Base-by-base conservation (phyloP, 169 alveolate species). In the Plasmodium relictum region DNA sequence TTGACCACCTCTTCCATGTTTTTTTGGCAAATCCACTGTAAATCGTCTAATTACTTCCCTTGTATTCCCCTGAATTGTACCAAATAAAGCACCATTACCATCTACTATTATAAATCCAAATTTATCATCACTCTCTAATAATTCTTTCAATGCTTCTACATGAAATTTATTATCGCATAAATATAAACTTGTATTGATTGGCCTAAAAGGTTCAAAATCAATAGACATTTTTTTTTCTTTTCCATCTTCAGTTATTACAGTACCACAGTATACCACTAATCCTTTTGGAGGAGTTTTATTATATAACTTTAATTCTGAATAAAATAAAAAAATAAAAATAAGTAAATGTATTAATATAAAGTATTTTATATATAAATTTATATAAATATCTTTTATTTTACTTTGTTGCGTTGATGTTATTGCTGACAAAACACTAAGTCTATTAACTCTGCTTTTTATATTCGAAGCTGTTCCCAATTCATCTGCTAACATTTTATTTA, bases 1-100 rank as follows among this genome's bases (percentile, higher is more conserved):
- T 96, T 99, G 99, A 31, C 99, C 99, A 70, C 99, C 99, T 74
- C 99, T 95, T 42, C 99, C 99, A 91, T 98, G 99, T 93, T 98
- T 98, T 95, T 98, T 98, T 8, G 99, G 99, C 41, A 98, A 94
- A 76, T 98, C 99, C 5, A 98, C 99, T 24, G 97, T 95, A 93
- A 98, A 98, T 88, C 97, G 95, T 88, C 98, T 97, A 39, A 98
- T 85, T 12, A 93, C 95, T 78, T 93, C 96, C 92, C 97, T 96
- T 26, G 98, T 91, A 63, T 97, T 97, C 62, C 99, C 99, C 89
- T 98, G 98, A 26, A 99, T 96, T 2, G 99, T 97, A 0, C 99
- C 99, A 91, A 96, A 98, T 6, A 98, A 95, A 14, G 99, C 97
- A 12, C 99, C 99, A 88, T 96, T 97, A 88, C 99, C 99, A 90